phyloP scores from a whole-genome alignment of 2,329 filamentous ascomycete species.

The Tolypocladium inflatum region DNA sequence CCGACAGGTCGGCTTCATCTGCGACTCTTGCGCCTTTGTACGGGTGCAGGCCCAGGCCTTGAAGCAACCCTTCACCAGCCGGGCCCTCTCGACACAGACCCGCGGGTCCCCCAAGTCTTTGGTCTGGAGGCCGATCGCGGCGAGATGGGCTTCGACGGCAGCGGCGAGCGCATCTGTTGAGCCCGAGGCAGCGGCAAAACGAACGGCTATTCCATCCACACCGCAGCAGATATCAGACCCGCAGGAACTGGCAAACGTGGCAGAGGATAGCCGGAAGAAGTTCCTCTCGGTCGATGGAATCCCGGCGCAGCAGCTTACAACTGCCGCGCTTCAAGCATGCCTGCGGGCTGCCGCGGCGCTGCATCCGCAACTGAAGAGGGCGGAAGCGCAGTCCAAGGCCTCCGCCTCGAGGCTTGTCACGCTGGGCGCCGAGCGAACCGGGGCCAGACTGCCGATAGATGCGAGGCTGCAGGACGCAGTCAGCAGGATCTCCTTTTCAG shows the following conservation, averaged over 20 bases:
- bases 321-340: conserved; percentile 34
- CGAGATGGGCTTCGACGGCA: conserved; percentile 18
- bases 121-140: conserved; percentile 4
- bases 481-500: conserved; percentile 45
- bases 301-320: conserved; percentile 32
- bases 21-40: conserved; percentile 33
- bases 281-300: conserved; percentile 35
- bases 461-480: conserved; percentile 32
- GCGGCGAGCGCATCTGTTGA: conserved; percentile 6
- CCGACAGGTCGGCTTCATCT: conserved; percentile 26
- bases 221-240: conserved; percentile 24
- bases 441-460: conserved; percentile 19
- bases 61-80: conserved; percentile 13
- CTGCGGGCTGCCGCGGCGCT: conserved; percentile 33
- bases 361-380: conserved; percentile 28
- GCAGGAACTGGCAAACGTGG: conserved; percentile 28
- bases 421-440: conserved; percentile 25
- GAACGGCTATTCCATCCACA: conserved; percentile 7
- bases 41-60: conserved; percentile 13
- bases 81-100: conserved; percentile 10
- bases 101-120: conserved; percentile 3
- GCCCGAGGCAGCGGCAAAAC: conserved; percentile 4
- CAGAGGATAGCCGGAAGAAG: conserved; percentile 31
- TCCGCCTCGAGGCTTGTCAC: conserved; percentile 47
- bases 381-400: conserved; percentile 28